A percentile compares a stretch with the other conserved stretches of the same genome.
Conservation (phyloP, 768 basidiomycete species). For the Solioccasus polychromus region DNA sequence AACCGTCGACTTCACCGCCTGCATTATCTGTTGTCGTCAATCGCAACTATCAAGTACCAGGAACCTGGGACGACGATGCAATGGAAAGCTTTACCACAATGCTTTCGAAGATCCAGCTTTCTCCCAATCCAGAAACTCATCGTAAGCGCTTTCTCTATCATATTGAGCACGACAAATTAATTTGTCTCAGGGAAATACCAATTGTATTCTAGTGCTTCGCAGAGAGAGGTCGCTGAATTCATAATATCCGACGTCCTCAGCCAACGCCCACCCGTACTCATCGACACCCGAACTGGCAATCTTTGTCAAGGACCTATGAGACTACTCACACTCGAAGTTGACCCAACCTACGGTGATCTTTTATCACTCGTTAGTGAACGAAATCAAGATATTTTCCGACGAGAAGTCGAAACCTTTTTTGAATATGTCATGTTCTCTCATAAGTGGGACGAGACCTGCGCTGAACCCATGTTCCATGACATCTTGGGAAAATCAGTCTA, state of each 20-base stretch:
- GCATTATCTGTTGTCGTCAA: too few species aligned
- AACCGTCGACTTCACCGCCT: neutral
- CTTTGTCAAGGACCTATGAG: slow-evolving; percentile 3
- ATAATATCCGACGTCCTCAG: neutral
- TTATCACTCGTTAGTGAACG: neutral
- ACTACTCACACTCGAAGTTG: slow-evolving; percentile 5
- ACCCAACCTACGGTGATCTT: neutral
- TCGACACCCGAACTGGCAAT: slow-evolving; percentile 3
- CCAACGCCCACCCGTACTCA: slow-evolving; percentile 1
- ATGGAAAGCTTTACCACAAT: neutral
- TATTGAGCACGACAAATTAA: neutral
- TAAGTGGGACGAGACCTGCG: neutral
- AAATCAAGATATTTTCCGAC: neutral
- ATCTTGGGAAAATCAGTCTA: neutral
- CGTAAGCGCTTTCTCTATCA: neutral
- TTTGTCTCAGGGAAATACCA: neutral
- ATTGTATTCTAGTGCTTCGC: neutral
- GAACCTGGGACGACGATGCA: neutral
- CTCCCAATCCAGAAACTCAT: slow-evolving; percentile 1
- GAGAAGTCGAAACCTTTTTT: neutral
- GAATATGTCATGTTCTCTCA: slow-evolving; percentile 1
- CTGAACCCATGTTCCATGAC: neutral
- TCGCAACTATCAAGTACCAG: too few species aligned
- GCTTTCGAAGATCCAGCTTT: slow-evolving; percentile 3
- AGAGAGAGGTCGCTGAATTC: neutral